These are phyloP conservation scores for Geosmithia putterillii DNA, from an alignment of 2,329 filamentous ascomycete genomes.

Conservation along the genomic window DNA sequence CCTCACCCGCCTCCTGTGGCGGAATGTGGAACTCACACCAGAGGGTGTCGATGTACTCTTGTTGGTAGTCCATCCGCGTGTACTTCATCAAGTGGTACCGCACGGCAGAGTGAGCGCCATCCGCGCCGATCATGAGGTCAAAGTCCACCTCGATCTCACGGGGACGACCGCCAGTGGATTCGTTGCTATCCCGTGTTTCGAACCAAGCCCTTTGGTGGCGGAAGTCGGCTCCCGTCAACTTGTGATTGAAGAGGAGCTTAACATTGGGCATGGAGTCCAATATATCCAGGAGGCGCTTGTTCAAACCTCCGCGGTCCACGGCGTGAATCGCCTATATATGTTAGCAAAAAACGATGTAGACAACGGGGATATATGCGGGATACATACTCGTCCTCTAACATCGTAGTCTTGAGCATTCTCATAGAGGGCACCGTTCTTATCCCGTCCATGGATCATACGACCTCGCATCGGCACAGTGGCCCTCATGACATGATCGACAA, in stretches of 20 bases:
- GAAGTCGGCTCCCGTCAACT: conserved; percentile 84
- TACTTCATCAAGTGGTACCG: conserved; percentile 96
- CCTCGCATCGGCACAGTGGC: conserved; percentile 88
- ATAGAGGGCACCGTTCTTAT: conserved; percentile 52
- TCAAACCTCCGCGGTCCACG: conserved; percentile 73
- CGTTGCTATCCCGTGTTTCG: conserved; percentile 38
- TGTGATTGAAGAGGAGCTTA: conserved; percentile 84
- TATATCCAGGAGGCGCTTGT: conserved; percentile 71
- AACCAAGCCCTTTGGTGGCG: conserved; percentile 74
- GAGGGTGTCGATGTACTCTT: conserved; percentile 89
- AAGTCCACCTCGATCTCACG: conserved; percentile 75
- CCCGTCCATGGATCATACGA: conserved; percentile 83
- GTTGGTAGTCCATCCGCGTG: conserved; percentile 76
- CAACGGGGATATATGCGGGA: not conserved
- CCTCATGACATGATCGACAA: conserved; percentile 62
- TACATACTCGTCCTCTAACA: conserved; percentile 64
- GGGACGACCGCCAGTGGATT: conserved; percentile 28
- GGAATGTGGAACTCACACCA: conserved; percentile 94
- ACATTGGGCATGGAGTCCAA: conserved; percentile 81
- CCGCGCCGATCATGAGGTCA: conserved; percentile 86
- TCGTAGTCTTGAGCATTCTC: conserved; percentile 88
- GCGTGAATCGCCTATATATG: conserved; percentile 63
- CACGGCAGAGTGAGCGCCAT: conserved; percentile 86
- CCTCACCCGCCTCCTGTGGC: conserved; percentile 23
- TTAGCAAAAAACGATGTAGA: not conserved